Base-by-base conservation (phyloP, 2,329 filamentous ascomycete species). In the Amphichorda felina region DNA sequence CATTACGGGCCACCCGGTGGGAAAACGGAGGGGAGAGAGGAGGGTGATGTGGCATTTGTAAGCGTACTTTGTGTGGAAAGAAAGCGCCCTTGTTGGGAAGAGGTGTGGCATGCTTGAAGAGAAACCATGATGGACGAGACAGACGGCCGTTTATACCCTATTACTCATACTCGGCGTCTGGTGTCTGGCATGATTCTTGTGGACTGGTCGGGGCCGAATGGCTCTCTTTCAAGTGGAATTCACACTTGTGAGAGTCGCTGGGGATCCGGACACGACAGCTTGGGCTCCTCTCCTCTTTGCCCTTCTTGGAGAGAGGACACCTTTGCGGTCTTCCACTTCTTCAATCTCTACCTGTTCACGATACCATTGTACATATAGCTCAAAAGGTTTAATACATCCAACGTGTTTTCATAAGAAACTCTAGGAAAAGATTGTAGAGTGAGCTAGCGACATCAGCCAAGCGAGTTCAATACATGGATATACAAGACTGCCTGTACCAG, bases 391-490 rank as follows among this genome's bases (percentile, higher is more conserved):
- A 29, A 29, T 33, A 19, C 11, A 21, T 21, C 31, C 4, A 33
- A 17, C 8, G 15, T 33, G 31, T 33, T 33, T 33, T 21, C 11
- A 21, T 22, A 13, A 14, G 24, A 15, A 21, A 35, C 33, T 18
- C 33, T 16, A 35, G 33, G 33, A 28, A 35, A 35, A 18, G 15
- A 18, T 17, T 19, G 32, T 24, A 17, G 33, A 10, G 33, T 33
- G 16, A 22, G 18, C 5, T 14, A 10, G 9, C 17, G 16, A 22
- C 9, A n/a, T 21, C 17, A 16, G 31, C 22, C 21, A 26, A 35
- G 15, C 24, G 33, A 27, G 33, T 10, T 35, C 16, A 36, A 36
- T 36, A 30, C 34, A 36, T 28, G 25, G 26, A 36, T 36, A 36
- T 36, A 36, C 34, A 36, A 36, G 34, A 19, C 34, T 30, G 4